A percentile compares a stretch with the other conserved stretches of the same genome.
These are phyloP conservation scores for Rhynchosporium secalis DNA, from an alignment of 2,329 filamentous ascomycete species.

Conservation along the genomic window DNA sequence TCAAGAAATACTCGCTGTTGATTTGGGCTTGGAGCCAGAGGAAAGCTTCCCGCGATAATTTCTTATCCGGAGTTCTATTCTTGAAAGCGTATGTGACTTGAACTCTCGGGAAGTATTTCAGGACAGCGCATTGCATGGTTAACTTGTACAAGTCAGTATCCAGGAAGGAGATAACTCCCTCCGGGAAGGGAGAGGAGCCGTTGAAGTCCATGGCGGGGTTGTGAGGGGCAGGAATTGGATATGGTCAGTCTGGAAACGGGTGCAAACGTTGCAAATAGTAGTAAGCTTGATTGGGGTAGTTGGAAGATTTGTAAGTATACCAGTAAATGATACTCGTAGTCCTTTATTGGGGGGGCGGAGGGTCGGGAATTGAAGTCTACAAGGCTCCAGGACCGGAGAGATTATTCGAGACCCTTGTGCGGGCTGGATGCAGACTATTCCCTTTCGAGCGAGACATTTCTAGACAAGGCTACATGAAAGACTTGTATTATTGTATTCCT, in stretches of 20 bases:
- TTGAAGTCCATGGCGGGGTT: conserved; percentile 59
- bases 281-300: not conserved
- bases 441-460: not conserved
- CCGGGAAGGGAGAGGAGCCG: conserved; percentile 65
- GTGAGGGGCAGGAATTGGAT: not conserved
- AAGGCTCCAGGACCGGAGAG: not conserved
- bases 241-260: not conserved
- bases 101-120: conserved; percentile 84
- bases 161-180: conserved; percentile 79
- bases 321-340: not conserved
- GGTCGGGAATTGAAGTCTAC: not conserved
- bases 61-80: conserved; percentile 93
- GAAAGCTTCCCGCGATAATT: conserved; percentile 79
- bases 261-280: not conserved
- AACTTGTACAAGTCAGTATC: conserved; percentile 85
- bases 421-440: not conserved
- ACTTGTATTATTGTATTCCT: too few relatives aligned
- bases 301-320: not conserved
- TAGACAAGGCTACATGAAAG: not conserved
- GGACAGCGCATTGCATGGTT: conserved; percentile 97
- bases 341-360: too few relatives aligned
- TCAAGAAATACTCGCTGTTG: conserved; percentile 55
- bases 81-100: conserved; percentile 91
- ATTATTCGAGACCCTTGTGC: not conserved
- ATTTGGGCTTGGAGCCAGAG: conserved; percentile 85